A percentile compares a stretch with the other conserved stretches of the same genome.
phyloP scores from a whole-genome alignment of 169 alveolate genomes.

The Babesia bovis region DNA sequence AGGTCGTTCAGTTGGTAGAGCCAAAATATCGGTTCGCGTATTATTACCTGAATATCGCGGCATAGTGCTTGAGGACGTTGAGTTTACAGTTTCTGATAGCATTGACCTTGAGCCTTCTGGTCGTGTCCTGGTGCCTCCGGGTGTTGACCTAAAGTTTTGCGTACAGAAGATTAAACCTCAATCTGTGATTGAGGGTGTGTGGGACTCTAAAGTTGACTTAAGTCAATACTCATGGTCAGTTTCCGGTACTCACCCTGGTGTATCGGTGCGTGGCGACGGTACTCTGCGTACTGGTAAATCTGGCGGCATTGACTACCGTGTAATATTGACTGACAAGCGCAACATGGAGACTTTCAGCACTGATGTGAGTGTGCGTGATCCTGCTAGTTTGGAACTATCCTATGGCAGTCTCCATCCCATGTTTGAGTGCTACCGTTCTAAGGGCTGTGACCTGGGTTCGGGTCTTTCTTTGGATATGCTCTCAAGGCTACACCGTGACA shows the following conservation, averaged over 20 bases:
- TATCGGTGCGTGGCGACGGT: conserved; percentile 16
- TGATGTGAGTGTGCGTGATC: conserved; percentile 34
- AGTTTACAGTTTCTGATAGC: conserved; percentile 63
- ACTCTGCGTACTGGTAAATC: conserved; percentile 20
- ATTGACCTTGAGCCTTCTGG: conserved; percentile 42
- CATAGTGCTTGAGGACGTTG: conserved; percentile 48
- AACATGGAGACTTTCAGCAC: conserved; percentile 13
- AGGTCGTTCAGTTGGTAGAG: conserved; percentile 59
- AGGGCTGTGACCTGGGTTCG: neutral
- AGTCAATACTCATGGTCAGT: conserved; percentile 56
- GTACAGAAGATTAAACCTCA: conserved; percentile 37
- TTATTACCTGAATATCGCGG: conserved; percentile 52
- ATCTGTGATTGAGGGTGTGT: conserved; percentile 5
- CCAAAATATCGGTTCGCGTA: conserved; percentile 40
- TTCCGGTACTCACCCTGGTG: conserved; percentile 17
- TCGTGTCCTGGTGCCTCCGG: conserved; percentile 37
- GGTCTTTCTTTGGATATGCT: neutral
- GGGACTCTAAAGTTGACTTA: conserved; percentile 18
- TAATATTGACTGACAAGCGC: conserved; percentile 20
- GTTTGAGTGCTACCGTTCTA: conserved; percentile 17
- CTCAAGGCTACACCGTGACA: neutral
- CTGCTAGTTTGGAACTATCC: neutral
- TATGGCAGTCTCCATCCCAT: conserved; percentile 25
- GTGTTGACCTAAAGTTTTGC: conserved; percentile 22
- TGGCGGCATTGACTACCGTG: conserved; percentile 31